phyloP scores from a whole-genome alignment of 331 rosid species.

The Acacia pycnantha region DNA sequence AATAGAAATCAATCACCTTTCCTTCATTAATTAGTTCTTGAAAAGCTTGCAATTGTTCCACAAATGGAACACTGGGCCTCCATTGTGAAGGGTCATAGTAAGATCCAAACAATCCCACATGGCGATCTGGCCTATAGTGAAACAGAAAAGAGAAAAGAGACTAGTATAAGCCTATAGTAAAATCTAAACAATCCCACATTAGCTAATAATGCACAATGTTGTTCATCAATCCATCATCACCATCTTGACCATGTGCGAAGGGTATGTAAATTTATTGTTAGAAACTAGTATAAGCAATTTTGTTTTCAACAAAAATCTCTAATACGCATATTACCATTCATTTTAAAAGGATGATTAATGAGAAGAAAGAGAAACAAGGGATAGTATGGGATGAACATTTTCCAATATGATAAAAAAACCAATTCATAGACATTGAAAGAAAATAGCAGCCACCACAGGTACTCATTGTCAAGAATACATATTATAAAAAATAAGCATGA shows the following conservation, averaged over 20 bases:
- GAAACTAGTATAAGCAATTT: background rate
- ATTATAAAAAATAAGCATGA: background rate
- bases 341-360: background rate
- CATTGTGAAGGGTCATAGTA: constrained; percentile 68
- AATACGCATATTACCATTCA: background rate
- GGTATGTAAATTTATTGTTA: background rate
- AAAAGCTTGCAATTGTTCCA: constrained; percentile 84
- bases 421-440: background rate
- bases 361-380: background rate
- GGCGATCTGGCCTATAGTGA: constrained; percentile 85
- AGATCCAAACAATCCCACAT: constrained; percentile 69
- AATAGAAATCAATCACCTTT: constrained; percentile 57
- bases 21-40: constrained; percentile 88
- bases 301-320: constrained; percentile 8
- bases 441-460: background rate
- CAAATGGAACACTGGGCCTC: constrained; percentile 92
- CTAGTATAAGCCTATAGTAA: background rate
- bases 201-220: background rate
- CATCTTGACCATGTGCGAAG: background rate
- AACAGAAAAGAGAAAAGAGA: constrained; percentile 13
- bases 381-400: background rate
- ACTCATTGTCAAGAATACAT: background rate
- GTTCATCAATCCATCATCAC: background rate
- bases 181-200: background rate
- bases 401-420: background rate